Evolutionary conservation across 176 grass and related monocot species (phyloP).

Genomic region (Aegilops tauschii): DNA sequence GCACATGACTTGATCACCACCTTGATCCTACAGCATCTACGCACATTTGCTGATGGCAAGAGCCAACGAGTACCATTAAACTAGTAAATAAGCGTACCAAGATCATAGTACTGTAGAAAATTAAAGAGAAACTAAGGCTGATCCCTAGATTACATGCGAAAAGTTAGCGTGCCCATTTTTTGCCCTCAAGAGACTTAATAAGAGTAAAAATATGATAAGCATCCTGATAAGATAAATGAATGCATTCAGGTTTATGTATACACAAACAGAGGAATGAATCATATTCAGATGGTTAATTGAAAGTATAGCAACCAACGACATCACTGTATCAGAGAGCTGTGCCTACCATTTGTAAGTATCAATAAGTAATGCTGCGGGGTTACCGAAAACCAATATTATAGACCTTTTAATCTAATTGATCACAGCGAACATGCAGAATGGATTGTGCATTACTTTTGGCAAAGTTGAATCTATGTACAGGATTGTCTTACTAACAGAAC

Average conservation of each 20-base stretch:
- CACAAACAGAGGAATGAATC: conserved; percentile 12
- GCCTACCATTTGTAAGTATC: background rate
- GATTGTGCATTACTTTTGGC: background rate
- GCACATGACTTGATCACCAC: conserved; percentile 19
- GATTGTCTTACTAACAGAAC: background rate
- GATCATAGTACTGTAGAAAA: background rate
- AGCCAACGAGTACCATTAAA: conserved; percentile 13
- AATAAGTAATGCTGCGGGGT: conserved; percentile 14
- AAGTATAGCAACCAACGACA: conserved; percentile 1
- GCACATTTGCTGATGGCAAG: background rate
- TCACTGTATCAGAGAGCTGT: background rate
- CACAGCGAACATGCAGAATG: background rate
- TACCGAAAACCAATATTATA: background rate
- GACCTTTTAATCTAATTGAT: background rate
- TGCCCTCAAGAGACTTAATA: background rate
- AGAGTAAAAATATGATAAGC: background rate
- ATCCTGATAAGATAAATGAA: background rate
- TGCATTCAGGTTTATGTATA: background rate
- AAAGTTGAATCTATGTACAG: background rate
- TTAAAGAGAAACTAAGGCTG: background rate
- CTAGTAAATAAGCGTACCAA: conserved; percentile 10
- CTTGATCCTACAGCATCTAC: background rate
- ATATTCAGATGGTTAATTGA: background rate
- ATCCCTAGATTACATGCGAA: background rate
- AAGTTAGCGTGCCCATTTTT: background rate